phyloP scores from a whole-genome alignment of 805 yeast genomes.

The Nadsonia fulvescens region DNA sequence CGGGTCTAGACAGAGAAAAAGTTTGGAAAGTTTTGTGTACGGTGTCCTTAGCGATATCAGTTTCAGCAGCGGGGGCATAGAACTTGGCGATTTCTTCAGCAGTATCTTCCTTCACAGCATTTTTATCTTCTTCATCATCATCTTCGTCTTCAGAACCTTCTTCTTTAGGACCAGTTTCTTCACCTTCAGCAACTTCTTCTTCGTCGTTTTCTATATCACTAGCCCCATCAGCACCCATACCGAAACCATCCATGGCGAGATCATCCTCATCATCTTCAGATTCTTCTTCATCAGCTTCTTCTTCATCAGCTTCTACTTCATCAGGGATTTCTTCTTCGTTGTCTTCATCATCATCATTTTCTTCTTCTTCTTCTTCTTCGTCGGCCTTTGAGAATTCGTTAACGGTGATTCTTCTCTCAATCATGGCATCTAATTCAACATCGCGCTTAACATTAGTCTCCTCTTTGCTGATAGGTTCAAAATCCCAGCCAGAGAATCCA shows the following conservation, averaged over 20 bases:
- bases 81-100: constrained; percentile 71
- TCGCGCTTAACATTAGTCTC: constrained; percentile 25
- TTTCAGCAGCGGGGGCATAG: constrained; percentile 41
- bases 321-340: constrained; percentile 28
- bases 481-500: constrained; percentile 70
- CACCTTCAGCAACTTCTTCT: constrained; percentile 13
- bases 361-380: constrained; percentile 17
- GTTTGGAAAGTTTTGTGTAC: constrained; percentile 53
- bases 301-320: constrained; percentile 26
- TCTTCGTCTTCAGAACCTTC: constrained; percentile 18
- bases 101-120: constrained; percentile 37
- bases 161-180: too few relatives aligned
- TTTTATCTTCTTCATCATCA: constrained; percentile 15
- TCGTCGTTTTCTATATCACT: constrained; percentile 18
- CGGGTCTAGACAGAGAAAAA: constrained; percentile 74
- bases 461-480: constrained; percentile 34
- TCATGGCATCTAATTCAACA: constrained; percentile 77
- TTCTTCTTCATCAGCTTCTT: constrained; percentile 17
- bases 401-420: constrained; percentile 72
- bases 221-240: constrained; percentile 12
- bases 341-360: constrained; percentile 22
- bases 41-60: constrained; percentile 32
- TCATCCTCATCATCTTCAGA: constrained; percentile 16
- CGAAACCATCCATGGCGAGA: too few relatives aligned
- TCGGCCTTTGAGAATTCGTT: constrained; percentile 32